phyloP scores from a whole-genome alignment of 805 yeast species.

The Torulaspora indica region DNA sequence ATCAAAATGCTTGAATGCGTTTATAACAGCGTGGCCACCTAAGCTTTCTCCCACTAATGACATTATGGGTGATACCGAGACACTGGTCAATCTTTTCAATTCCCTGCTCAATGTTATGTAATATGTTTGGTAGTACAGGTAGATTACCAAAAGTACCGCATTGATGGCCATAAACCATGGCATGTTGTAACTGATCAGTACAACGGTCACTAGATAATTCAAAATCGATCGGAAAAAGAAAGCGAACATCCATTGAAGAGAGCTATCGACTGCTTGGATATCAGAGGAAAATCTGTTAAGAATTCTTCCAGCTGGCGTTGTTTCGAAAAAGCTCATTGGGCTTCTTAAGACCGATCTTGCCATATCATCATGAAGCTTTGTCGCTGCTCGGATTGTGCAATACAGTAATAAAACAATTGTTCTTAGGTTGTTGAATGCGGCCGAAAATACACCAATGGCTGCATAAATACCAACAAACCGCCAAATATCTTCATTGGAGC shows the following conservation, averaged over 20 bases:
- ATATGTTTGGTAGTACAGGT: slow-evolving; percentile 64
- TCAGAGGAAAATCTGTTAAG: slow-evolving; percentile 64
- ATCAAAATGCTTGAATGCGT: slow-evolving; percentile 65
- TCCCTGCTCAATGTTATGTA: slow-evolving; percentile 72
- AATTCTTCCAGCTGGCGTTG: slow-evolving; percentile 64
- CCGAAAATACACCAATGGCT: slow-evolving; percentile 49
- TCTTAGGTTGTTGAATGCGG: slow-evolving; percentile 44
- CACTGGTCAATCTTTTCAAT: slow-evolving; percentile 64
- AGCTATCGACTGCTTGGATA: slow-evolving; percentile 51
- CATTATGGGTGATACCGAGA: slow-evolving; percentile 70
- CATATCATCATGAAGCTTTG: slow-evolving; percentile 52
- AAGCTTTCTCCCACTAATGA: slow-evolving; percentile 80
- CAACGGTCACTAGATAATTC: slow-evolving; percentile 46
- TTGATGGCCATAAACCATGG: slow-evolving; percentile 52
- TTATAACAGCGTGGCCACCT: slow-evolving; percentile 69
- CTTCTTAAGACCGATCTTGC: slow-evolving; percentile 49
- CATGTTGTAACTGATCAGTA: slow-evolving; percentile 49
- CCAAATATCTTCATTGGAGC: slow-evolving; percentile 41
- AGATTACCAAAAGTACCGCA: slow-evolving; percentile 45
- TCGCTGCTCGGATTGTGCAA: slow-evolving; percentile 55
- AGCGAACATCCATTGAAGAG: slow-evolving; percentile 50
- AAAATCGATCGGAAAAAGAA: slow-evolving; percentile 44
- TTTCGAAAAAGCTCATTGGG: slow-evolving; percentile 65
- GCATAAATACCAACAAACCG: slow-evolving; percentile 53
- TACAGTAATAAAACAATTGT: slow-evolving; percentile 47